Conservation (phyloP, 176 grass and related monocot genomes). For the Hyparrhenia diplandra region DNA sequence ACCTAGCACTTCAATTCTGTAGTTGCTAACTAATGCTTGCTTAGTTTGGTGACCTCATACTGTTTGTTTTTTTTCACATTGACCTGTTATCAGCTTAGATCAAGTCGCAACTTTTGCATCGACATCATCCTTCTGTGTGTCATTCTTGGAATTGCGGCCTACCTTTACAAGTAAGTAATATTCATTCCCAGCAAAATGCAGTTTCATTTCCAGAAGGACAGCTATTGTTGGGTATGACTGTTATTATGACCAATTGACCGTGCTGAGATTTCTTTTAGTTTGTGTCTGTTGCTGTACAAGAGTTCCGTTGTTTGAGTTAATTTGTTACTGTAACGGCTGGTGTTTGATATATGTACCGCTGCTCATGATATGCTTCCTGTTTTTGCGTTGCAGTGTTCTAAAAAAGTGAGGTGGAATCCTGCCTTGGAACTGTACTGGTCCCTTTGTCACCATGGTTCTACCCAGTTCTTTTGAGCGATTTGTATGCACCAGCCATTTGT, state of each 20-base stretch:
- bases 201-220: background rate
- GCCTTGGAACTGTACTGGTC: background rate
- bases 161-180: conserved; percentile 78
- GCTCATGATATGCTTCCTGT: background rate
- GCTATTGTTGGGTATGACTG: background rate
- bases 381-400: conserved; percentile 40
- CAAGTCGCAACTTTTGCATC: conserved; percentile 80
- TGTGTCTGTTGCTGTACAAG: background rate
- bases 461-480: background rate
- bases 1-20: background rate
- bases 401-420: conserved; percentile 41
- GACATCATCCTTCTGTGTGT: conserved; percentile 78
- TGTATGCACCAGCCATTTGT: background rate
- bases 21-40: conserved; percentile 7
- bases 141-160: conserved; percentile 78
- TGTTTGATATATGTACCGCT: no score
- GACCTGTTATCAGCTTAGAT: conserved; percentile 54
- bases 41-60: background rate
- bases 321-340: no score
- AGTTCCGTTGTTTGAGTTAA: no score
- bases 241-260: background rate
- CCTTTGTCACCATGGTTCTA: background rate
- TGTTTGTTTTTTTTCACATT: background rate
- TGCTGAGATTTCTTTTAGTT: background rate
- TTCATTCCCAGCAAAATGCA: background rate